A percentile compares a stretch with the other conserved stretches of the same genome.
Conservation (phyloP, 768 basidiomycete genomes). For the Boletus rubescentipes region DNA sequence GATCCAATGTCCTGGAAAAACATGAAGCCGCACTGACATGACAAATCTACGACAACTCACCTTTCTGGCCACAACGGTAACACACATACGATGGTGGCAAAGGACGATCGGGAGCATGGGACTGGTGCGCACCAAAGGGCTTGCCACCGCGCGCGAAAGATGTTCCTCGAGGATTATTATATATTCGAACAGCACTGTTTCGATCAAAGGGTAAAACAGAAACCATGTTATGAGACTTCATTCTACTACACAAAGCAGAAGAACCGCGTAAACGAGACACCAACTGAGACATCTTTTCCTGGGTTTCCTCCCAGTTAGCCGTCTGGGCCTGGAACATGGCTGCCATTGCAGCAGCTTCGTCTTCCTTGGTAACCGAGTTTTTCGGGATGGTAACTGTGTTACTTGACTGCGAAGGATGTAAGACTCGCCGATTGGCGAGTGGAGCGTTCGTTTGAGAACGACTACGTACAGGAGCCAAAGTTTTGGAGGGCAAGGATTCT, state of each 20-base stretch:
- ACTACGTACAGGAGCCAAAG: constrained; percentile 32
- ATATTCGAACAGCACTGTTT: constrained; percentile 66
- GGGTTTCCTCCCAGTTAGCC: constrained; percentile 96
- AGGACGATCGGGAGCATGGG: constrained; percentile 67
- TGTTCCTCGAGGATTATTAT: constrained; percentile 64
- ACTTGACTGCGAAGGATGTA: constrained; percentile 36
- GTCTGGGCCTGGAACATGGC: constrained; percentile 96
- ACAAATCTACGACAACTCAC: constrained; percentile 38
- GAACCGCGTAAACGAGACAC: constrained; percentile 62
- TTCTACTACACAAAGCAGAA: constrained; percentile 66
- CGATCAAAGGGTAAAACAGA: constrained; percentile 37
- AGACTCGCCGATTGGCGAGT: constrained; percentile 26
- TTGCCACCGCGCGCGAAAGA: constrained; percentile 63
- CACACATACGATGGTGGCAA: constrained; percentile 96
- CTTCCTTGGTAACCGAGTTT: constrained; percentile 52
- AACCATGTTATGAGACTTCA: constrained; percentile 68
- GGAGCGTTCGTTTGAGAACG: constrained; percentile 24
- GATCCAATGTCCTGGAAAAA: constrained; percentile 89
- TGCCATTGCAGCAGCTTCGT: constrained; percentile 95
- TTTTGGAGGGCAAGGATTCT: constrained; percentile 39
- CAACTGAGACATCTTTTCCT: constrained; percentile 99
- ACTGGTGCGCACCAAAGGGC: constrained; percentile 41
- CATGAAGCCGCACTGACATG: constrained; percentile 1
- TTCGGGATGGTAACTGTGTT: constrained; percentile 36
- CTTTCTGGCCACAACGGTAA: constrained; percentile 98